Evolutionary conservation across 805 yeast genomes (phyloP).

Genomic region (Wickerhamiella galacta): DNA sequence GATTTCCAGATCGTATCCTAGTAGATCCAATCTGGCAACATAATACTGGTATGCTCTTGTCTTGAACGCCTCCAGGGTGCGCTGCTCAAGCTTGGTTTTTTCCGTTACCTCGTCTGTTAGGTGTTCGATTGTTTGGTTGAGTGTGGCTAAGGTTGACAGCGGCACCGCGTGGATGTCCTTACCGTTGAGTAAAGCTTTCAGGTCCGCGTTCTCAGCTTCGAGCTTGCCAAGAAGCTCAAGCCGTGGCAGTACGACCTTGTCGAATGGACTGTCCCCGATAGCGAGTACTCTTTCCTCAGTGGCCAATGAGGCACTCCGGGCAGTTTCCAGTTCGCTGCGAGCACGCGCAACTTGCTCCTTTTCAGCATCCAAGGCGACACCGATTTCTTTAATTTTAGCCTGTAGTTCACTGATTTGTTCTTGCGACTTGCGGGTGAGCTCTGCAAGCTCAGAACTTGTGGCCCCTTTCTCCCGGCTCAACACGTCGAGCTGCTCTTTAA

Average conservation of each 20-base stretch:
- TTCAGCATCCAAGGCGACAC: too few relatives aligned
- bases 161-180: constrained; percentile 1
- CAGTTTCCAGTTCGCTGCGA: too few relatives aligned
- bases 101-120: neutral
- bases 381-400: too few relatives aligned
- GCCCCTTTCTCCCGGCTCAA: too few relatives aligned
- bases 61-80: constrained; percentile 1
- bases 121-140: neutral
- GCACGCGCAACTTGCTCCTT: too few relatives aligned
- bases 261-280: constrained; percentile 4
- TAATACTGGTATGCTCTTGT: neutral
- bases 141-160: constrained; percentile 1
- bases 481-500: too few relatives aligned
- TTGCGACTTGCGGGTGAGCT: too few relatives aligned
- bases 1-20: constrained; percentile 3
- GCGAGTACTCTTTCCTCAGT: neutral
- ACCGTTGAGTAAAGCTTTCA: neutral
- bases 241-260: neutral
- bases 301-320: too few relatives aligned
- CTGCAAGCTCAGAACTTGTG: too few relatives aligned
- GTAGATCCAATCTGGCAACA: neutral
- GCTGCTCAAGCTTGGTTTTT: neutral
- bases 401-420: too few relatives aligned
- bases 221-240: constrained; percentile 1
- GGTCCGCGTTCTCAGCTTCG: constrained; percentile 1